phyloP scores from a whole-genome alignment of 75 land plant species.

The Adiantum capillusveneris region DNA sequence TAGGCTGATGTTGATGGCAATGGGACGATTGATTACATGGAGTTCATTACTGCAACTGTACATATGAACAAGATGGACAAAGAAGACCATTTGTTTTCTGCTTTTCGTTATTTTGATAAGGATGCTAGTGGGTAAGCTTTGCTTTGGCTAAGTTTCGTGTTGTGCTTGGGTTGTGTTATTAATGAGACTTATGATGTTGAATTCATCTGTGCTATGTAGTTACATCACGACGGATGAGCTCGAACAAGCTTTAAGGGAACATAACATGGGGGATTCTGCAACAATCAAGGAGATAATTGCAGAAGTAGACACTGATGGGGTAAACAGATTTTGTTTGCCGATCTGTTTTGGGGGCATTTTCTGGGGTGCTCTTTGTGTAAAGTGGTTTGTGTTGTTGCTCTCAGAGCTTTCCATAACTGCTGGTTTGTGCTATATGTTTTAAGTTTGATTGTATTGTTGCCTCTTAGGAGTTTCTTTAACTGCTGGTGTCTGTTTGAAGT shows the following conservation, averaged over 20 bases:
- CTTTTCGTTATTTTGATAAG: constrained; percentile 68
- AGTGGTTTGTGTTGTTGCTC: background rate
- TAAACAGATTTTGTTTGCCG: too few relatives aligned
- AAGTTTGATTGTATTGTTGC: background rate
- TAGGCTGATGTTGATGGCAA: constrained; percentile 82
- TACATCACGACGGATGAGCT: constrained; percentile 72
- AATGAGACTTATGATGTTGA: too few relatives aligned
- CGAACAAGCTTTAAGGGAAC: constrained; percentile 56
- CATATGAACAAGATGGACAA: constrained; percentile 74
- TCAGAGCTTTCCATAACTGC: background rate
- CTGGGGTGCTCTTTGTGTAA: too few relatives aligned
- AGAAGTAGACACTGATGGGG: constrained; percentile 70
- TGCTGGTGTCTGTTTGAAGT: too few relatives aligned
- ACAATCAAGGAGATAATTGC: constrained; percentile 60
- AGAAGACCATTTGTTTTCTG: constrained; percentile 69
- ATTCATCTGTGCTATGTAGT: constrained; percentile 18
- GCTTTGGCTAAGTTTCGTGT: too few relatives aligned
- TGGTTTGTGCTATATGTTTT: background rate
- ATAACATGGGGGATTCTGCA: constrained; percentile 47
- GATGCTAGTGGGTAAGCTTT: constrained; percentile 59
- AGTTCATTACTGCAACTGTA: constrained; percentile 77
- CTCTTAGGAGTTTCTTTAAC: too few relatives aligned
- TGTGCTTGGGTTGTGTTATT: too few relatives aligned
- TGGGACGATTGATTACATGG: constrained; percentile 75
- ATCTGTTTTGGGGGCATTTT: too few relatives aligned